A percentile compares a stretch with the other conserved stretches of the same genome.
Conservation (phyloP, 75 land plant genomes). For the Picea glauca region DNA sequence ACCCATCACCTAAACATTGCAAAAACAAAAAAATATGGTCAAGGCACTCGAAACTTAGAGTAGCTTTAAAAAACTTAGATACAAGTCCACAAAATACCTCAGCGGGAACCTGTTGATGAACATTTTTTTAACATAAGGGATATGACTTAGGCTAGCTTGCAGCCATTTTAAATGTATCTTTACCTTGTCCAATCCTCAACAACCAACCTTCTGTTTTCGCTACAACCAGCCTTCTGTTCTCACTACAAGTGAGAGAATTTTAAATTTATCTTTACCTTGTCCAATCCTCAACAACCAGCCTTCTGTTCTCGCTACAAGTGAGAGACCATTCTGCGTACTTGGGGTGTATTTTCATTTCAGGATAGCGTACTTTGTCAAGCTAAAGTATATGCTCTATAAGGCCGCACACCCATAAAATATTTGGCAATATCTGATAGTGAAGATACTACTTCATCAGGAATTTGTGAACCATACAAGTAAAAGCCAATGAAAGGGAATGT, state of each 20-base stretch:
- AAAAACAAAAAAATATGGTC: too few species aligned
- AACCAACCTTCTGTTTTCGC: too few species aligned
- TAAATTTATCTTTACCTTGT: too few species aligned
- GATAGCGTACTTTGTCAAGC: background rate
- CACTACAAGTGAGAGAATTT: too few species aligned
- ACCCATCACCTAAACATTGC: background rate
- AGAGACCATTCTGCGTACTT: too few species aligned
- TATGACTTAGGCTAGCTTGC: background rate
- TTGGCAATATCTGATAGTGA: slow-evolving; percentile 7
- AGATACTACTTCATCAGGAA: background rate
- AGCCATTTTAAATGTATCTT: background rate
- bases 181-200: slow-evolving; percentile 6
- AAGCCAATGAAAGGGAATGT: too few species aligned
- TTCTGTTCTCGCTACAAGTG: slow-evolving; percentile 2
- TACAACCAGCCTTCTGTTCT: too few species aligned
- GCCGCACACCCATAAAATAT: slow-evolving; percentile 7
- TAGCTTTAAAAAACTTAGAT: too few species aligned
- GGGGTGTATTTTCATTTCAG: background rate
- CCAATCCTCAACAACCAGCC: too few species aligned
- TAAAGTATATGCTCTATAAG: background rate
- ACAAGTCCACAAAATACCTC: background rate
- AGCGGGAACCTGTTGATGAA: background rate
- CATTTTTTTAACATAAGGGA: background rate
- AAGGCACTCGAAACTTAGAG: too few species aligned
- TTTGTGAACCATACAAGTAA: too few species aligned